Base-by-base conservation (phyloP, 495 filamentous ascomycete genomes). In the Lophiotrema nucula region DNA sequence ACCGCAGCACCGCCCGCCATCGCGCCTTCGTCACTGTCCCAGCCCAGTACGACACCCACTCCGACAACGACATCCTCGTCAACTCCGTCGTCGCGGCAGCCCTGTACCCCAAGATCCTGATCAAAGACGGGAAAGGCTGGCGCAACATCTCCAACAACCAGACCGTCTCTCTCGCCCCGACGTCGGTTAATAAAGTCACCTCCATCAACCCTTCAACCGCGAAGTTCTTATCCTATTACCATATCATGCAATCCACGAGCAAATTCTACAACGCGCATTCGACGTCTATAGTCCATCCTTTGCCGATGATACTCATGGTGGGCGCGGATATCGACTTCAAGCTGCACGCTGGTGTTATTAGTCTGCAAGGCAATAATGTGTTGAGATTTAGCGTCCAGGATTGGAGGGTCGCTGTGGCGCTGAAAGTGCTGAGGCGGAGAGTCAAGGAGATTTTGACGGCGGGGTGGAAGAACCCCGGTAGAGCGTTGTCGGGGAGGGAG, bases 21-120 rank as follows among this genome's bases (percentile, higher is more conserved):
- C 86, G 87, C 21, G 77, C 79, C 25, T 96, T 97, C 70, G 93
- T 95, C 62, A 79, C 80, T 2, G 79, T 95, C 0, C 90, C 91
- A 0, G 81, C 86, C 46, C 73, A 81, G 19, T 85, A 88, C 54
- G 83, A 92, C 59, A 65, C 73, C 27, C 88, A 92, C 68, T 88
- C 84, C 67, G 76, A 80, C 37, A 95, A 95, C 56, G 90, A 97
- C 51, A 55, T 81, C 0, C 79, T 96, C 21, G 73, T 88, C 12
- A 83, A 83, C 60, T 87, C 90, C 0, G 88, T 95, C 31, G 85
- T 96, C 49, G 88, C 90, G 0, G 92, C 87, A 81, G 88, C 88
- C 46, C 96, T 98, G 76, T 96, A 98, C 64, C 93, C 93, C 2
- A 97, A 96, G 64, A 82, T 98, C 1, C 76, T 97, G 8, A 81